Base-by-base conservation (phyloP, 106 monocot species). In the Dendrobium officinale region DNA sequence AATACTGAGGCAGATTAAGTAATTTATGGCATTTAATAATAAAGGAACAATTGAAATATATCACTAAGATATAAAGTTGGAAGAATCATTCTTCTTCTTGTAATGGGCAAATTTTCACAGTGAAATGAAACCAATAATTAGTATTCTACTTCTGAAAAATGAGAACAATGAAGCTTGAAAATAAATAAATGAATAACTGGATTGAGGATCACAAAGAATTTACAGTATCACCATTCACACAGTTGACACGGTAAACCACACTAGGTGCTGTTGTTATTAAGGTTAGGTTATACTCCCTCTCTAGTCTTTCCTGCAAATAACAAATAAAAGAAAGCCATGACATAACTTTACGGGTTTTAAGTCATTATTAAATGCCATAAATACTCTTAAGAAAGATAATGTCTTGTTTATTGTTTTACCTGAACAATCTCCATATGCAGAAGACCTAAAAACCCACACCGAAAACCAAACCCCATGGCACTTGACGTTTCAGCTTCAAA, bases 341-440 rank as follows among this genome's bases (percentile, higher is more conserved):
- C 45, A 76, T 75, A 5, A 10, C 3, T 51, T n/a, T 24, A 5
- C 18, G 27, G 44, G 19, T 75, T 18, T 6, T 42, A 75, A 75
- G 19, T 42, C 19, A 42, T 4, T 2, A 44, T 44, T 5, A 75
- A 17, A 75, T 44, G 18, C 18, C 17, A 42, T 20, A 44, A 7
- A 43, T 44, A 45, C 4, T 9, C 22, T 40, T 7, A 75, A 75
- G 27, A 10, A 73, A 58, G 66, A 75, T 1, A 15, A 2, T 59
- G 6, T 45, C 33, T 43, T 26, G 9, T 66, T 66, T 66, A 66
- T 24, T 24, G 64, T 8, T n/a, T 61, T 48, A 97, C 97, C 94
- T 98, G 98, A 86, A 99, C 98, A 88, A 99, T 99, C 86, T 99
- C 98, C 98, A 99, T 99, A 82, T 99, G 98, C 3, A 99, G 89